Evolutionary conservation across 2,329 filamentous ascomycete species (phyloP).

Genomic region (Cryphonectria naterciae): DNA sequence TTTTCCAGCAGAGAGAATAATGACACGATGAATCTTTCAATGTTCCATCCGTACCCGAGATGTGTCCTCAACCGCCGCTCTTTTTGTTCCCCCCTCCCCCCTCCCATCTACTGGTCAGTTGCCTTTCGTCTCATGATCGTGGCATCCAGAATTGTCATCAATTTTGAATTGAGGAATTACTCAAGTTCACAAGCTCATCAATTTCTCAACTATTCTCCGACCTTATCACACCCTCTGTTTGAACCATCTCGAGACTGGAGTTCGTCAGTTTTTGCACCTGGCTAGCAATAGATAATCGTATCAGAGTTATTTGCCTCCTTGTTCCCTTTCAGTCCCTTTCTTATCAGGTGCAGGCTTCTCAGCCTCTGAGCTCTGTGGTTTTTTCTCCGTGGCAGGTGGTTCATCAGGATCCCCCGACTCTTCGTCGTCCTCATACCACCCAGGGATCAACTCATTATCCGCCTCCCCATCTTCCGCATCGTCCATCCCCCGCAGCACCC

Average conservation of each 20-base stretch:
- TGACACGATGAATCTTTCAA: not conserved
- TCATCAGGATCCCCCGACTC: constrained; percentile 31
- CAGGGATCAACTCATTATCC: constrained; percentile 46
- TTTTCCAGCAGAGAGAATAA: not conserved
- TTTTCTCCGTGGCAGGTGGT: not conserved
- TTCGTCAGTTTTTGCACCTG: not conserved
- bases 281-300: not conserved
- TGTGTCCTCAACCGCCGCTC: not conserved
- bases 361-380: not conserved
- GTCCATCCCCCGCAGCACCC: constrained; percentile 41
- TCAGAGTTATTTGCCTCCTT: not conserved
- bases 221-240: not conserved
- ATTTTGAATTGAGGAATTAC: not conserved
- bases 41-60: not conserved
- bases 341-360: not conserved
- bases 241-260: not conserved
- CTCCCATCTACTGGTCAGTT: not conserved
- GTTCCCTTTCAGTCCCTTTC: not conserved
- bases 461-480: constrained; percentile 47
- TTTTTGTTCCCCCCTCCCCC: not conserved
- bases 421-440: constrained; percentile 40
- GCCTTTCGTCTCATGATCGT: not conserved
- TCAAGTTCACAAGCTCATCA: not conserved
- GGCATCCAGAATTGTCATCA: not conserved
- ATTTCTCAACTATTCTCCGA: not conserved